Conservation (phyloP, 208 protist genomes). For the Naegleria lovaniensis region DNA sequence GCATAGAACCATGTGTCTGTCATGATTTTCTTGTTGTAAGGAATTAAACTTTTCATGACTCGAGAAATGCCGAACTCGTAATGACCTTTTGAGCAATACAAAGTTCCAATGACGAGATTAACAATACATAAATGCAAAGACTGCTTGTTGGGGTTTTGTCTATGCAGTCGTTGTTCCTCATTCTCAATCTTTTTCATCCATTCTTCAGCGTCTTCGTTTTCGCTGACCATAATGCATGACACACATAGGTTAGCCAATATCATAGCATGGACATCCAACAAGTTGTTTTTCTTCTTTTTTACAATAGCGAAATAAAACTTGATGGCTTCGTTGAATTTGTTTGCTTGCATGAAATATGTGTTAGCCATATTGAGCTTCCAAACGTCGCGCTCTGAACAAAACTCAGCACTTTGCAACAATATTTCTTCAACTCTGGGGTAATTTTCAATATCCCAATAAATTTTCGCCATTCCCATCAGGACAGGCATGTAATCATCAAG, state of each 20-base stretch:
- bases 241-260: conserved; percentile 95
- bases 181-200: conserved; percentile 90
- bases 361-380: conserved; percentile 95
- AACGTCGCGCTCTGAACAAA: conserved; percentile 89
- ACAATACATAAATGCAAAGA: conserved; percentile 91
- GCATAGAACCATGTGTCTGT: conserved; percentile 95
- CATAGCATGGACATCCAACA: conserved; percentile 86
- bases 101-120: conserved; percentile 94
- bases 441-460: conserved; percentile 95
- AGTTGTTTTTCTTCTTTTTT: conserved; percentile 76
- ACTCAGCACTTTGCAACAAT: conserved; percentile 87
- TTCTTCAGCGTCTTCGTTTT: conserved; percentile 91
- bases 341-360: conserved; percentile 94
- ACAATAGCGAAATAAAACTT: conserved; percentile 92
- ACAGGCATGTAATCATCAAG: conserved; percentile 90
- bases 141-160: conserved; percentile 75
- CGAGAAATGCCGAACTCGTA: conserved; percentile 94
- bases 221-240: conserved; percentile 88
- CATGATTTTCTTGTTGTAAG: conserved; percentile 90
- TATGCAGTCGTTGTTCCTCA: conserved; percentile 81
- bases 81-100: conserved; percentile 96
- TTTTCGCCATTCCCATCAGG: conserved; percentile 88
- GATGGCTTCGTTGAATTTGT: conserved; percentile 88
- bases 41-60: conserved; percentile 91
- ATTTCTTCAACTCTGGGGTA: conserved; percentile 87